Base-by-base conservation (phyloP, 768 basidiomycete species). In the Leccinum obscurum region DNA sequence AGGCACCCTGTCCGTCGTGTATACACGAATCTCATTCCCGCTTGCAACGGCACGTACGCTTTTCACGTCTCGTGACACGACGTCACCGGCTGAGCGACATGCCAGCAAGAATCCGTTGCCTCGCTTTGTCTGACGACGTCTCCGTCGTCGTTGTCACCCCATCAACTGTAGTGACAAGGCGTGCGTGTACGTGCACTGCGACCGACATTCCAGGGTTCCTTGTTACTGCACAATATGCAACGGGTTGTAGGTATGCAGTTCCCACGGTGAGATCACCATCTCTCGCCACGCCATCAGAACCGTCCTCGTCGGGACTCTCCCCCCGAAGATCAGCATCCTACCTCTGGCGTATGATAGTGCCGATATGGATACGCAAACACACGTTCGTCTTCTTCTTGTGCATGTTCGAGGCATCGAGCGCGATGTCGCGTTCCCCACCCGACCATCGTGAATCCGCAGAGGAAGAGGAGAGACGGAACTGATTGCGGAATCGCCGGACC, bases 341-440 rank as follows among this genome's bases (percentile, higher is more conserved):
- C 97, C 32, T 34, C 32, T 34, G 32, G 11, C 32, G 32, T 34
- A 34, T 34, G 11, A 34, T 13, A 34, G 32, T 34, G 32, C 32
- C 32, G 1, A 93, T 98, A 71, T 99, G 97, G 97, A 87, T 98
- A 35, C 83, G 95, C 49, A 98, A 98, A 74, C 97, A 99, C 69
- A 92, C 92, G 5, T 96, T 98, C 73, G 91, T 98, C 9, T 80
- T 97, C 61, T 97, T 98, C 72, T 76, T 92, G 34, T 34, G 34
- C 13, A 34, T 34, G 32, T 34, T 34, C 32, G 11, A 34, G 11
- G 34, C 57, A 79, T 80, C 83, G 1, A 73, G 74, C 11, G 65
- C 74, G n/a, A 68, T 77, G 6, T 71, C 81, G 1, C 75, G 77
- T 35, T 82, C 83, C 10, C 87, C 86, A 1, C 78, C 86, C 28